Conservation (phyloP, 805 yeast genomes). For the Candida gorgasii region DNA sequence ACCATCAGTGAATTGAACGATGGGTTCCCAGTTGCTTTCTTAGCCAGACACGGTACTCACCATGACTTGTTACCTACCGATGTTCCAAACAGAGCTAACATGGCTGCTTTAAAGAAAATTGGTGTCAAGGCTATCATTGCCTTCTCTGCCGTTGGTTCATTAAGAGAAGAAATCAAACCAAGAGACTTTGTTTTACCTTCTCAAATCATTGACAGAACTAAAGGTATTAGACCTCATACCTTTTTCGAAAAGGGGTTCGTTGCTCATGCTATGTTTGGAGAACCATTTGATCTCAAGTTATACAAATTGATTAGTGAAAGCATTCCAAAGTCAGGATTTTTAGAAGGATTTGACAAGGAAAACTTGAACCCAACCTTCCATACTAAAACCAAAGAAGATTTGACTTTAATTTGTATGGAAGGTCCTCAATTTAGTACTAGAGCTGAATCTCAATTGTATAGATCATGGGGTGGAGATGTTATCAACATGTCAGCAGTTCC, state of each 20-base stretch:
- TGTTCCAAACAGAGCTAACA: constrained; percentile 92
- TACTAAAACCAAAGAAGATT: constrained; percentile 67
- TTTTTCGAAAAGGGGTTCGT: constrained; percentile 92
- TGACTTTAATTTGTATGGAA: constrained; percentile 94
- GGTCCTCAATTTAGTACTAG: constrained; percentile 98
- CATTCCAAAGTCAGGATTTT: constrained; percentile 44
- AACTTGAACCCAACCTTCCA: constrained; percentile 53
- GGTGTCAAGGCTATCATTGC: constrained; percentile 90
- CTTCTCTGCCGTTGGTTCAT: constrained; percentile 94
- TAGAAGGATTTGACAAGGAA: constrained; percentile 51
- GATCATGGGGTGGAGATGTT: constrained; percentile 88
- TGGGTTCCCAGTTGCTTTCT: constrained; percentile 88
- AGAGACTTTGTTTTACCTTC: constrained; percentile 96
- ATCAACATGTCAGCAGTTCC: constrained; percentile 97
- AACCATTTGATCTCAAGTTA: constrained; percentile 84
- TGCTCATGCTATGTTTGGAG: constrained; percentile 97
- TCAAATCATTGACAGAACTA: constrained; percentile 95
- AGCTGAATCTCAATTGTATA: constrained; percentile 89
- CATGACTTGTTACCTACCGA: constrained; percentile 90
- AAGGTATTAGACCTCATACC: constrained; percentile 88
- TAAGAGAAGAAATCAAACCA: constrained; percentile 85
- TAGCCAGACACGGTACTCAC: constrained; percentile 91
- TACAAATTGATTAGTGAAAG: constrained; percentile 61
- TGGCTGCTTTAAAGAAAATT: constrained; percentile 87
- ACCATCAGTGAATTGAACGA: constrained; percentile 76